Evolutionary conservation across 2,329 filamentous ascomycete species (phyloP).

Genomic region (Penicillium capsulatum): DNA sequence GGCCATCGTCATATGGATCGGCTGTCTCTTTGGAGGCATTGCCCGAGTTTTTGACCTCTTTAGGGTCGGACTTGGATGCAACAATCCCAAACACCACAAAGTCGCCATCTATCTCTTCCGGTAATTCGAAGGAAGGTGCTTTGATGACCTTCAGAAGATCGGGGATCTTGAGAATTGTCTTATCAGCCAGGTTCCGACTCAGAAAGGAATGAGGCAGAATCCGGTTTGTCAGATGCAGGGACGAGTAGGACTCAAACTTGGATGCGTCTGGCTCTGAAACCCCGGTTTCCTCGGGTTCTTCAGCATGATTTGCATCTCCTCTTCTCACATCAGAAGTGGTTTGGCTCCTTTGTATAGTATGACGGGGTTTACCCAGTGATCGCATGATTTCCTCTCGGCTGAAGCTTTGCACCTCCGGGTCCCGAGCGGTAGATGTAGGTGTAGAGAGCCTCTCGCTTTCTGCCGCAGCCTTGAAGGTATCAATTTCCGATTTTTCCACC

Average conservation of each 20-base stretch:
- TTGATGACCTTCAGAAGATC: conserved; percentile 78
- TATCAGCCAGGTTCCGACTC: conserved; percentile 70
- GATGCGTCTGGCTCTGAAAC: conserved; percentile 48
- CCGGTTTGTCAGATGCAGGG: conserved; percentile 75
- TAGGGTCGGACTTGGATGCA: conserved; percentile 80
- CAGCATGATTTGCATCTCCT: conserved; percentile 8
- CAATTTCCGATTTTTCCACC: conserved; percentile 42
- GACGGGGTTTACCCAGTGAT: conserved; percentile 28
- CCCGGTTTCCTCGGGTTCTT: conserved; percentile 19
- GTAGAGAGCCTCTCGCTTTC: conserved; percentile 28
- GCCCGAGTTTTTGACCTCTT: conserved; percentile 51
- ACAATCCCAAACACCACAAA: conserved; percentile 86
- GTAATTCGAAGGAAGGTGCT: conserved; percentile 72
- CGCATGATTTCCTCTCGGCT: conserved; percentile 59
- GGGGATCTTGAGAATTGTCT: conserved; percentile 72
- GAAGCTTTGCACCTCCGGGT: conserved; percentile 51
- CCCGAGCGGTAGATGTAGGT: conserved; percentile 47
- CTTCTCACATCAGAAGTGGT: conserved; percentile 31
- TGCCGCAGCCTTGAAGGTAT: conserved; percentile 39
- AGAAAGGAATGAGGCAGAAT: conserved; percentile 78
- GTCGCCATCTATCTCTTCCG: conserved; percentile 76
- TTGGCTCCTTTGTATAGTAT: conserved; percentile 33
- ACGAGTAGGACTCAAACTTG: conserved; percentile 81
- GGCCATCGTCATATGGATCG: conserved; percentile 50
- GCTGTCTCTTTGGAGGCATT: conserved; percentile 39